A percentile compares a stretch with the other conserved stretches of the same genome.
These are phyloP conservation scores for Chlamydomonas reinhardtii DNA, from an alignment of 163 green algal genomes.

Conservation along the genomic window DNA sequence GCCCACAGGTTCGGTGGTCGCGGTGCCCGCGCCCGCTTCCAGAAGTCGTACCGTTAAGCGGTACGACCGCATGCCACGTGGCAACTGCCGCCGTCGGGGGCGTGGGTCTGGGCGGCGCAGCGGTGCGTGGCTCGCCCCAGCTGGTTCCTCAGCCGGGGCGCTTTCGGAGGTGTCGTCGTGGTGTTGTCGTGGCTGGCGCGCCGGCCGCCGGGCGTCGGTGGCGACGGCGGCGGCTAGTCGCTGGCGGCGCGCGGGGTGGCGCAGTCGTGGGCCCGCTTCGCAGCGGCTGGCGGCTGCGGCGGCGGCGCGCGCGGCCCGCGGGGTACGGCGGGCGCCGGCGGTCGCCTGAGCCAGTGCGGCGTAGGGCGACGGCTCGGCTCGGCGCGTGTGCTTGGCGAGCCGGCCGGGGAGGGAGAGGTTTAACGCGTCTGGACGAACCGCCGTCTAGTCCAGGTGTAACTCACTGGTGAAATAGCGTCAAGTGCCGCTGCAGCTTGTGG, in stretches of 20 bases:
- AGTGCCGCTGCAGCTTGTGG: no score
- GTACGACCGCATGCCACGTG: not conserved
- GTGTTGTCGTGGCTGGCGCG: no score
- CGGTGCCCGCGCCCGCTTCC: conserved; percentile 94
- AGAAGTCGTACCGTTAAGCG: conserved; percentile 98
- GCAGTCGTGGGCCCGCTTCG: not conserved
- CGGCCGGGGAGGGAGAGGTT: not conserved
- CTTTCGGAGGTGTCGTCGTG: no score
- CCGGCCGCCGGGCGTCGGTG: no score
- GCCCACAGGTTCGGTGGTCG: conserved; percentile 91
- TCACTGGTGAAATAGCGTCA: no score
- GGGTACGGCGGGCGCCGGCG: not conserved
- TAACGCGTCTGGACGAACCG: not conserved
- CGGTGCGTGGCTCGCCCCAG: no score
- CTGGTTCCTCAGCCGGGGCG: no score
- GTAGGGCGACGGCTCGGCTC: not conserved
- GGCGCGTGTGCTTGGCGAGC: not conserved
- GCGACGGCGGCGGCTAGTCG: no score
- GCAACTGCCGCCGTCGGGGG: not conserved
- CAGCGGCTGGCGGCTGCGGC: conserved; percentile 4
- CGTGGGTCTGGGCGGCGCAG: no score
- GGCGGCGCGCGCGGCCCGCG: not conserved
- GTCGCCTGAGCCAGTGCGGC: conserved; percentile 42
- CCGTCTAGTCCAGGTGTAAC: not conserved
- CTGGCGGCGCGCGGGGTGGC: not conserved